phyloP scores from a whole-genome alignment of 148 eudicot genomes.

The Diospyros kaki region DNA sequence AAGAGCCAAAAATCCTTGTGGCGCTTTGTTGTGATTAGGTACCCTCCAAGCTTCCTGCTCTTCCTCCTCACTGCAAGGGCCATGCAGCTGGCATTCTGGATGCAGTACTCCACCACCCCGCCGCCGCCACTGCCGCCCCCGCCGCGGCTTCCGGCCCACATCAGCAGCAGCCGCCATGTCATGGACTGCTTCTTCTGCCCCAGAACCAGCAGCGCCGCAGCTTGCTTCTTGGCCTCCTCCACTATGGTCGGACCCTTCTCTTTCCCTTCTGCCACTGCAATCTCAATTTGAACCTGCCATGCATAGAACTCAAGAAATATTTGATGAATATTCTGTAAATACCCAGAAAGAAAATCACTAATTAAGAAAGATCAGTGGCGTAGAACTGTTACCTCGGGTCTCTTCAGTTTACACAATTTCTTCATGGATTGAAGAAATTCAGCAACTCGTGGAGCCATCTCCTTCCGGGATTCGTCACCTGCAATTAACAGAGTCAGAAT shows the following conservation, averaged over 20 bases:
- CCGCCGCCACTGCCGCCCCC: conserved; percentile 41
- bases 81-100: conserved; percentile 76
- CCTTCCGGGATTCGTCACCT: conserved; percentile 42
- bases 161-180: conserved; percentile 67
- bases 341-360: no score
- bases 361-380: no score
- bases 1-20: conserved; percentile 90
- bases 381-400: conserved; percentile 52
- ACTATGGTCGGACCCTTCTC: conserved; percentile 79
- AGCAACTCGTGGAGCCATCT: conserved; percentile 48
- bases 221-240: conserved; percentile 62
- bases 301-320: not conserved
- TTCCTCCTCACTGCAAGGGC: conserved; percentile 75
- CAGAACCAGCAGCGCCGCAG: conserved; percentile 51
- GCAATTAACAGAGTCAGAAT: not conserved
- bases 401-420: conserved; percentile 49
- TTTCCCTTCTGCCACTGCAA: conserved; percentile 54
- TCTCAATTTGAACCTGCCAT: conserved; percentile 57
- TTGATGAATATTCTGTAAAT: no score
- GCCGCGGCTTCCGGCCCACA: conserved; percentile 56
- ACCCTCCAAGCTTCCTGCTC: conserved; percentile 71
- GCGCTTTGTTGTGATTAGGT: conserved; percentile 80
- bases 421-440: conserved; percentile 55
- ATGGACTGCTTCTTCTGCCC: conserved; percentile 74
- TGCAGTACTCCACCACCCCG: conserved; percentile 77